Base-by-base conservation (phyloP, 805 yeast genomes). In the Metschnikowia continentalis region DNA sequence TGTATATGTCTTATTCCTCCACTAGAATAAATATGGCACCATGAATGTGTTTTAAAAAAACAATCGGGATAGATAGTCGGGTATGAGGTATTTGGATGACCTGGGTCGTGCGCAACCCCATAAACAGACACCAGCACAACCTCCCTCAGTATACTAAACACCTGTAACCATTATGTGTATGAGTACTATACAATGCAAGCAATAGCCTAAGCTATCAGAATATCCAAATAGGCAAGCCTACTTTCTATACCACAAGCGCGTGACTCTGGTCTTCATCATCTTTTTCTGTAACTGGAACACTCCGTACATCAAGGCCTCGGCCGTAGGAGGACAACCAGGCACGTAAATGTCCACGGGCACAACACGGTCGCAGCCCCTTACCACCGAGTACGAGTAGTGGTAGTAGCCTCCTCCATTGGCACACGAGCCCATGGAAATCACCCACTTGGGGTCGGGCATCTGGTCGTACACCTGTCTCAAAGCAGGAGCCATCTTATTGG, bases 371-470 rank as follows among this genome's bases (percentile, higher is more conserved):
- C 94, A 90, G 46, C 96, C 96, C 66, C 96, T 79, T 20, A 89
- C 95, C 23, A 89, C 96, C 39, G 90, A 80, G 72, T 88, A 88
- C 10, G 94, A 86, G 71, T 88, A 88, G 70, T 88, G 96, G 74
- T 88, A 88, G 72, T 88, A 88, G 33, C 96, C 96, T 54, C 96
- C 96, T 55, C 96, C 96, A 67, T 88, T 88, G 56, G 96, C 96
- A 74, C 96, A 88, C 6, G 92, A 85, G 45, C 96, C 96, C 96
- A 88, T 88, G 51, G 94, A 86, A 61, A 88, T 88, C 47, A 89
- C 96, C 96, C 96, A 88, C 72, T 91, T 83, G 43, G 96, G 96
- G 61, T 86, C 94, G 35, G 96, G 90, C 96, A 89, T 89, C 72
- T 88, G 96, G 70, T 88, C 96, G 70, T 89, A 88, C 33, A 88